Conservation (phyloP, 164 flowering plant species). For the Berberis vulgaris region DNA sequence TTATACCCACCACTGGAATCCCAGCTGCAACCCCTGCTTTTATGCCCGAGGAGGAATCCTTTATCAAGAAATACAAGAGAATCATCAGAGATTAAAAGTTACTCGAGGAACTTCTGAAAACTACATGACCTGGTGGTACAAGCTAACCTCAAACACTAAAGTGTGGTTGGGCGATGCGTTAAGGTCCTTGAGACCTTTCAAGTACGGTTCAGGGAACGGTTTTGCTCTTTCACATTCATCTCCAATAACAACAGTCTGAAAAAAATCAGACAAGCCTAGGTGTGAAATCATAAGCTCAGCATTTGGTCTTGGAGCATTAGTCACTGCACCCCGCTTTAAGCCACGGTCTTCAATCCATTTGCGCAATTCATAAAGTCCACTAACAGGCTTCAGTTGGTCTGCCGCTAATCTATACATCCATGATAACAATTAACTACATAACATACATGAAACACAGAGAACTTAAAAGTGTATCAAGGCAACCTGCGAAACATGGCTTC, state of each 20-base stretch:
- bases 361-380: constrained; percentile 54
- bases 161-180: constrained; percentile 68
- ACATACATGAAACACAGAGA: background rate
- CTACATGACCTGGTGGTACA: background rate
- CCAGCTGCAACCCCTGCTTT: constrained; percentile 96
- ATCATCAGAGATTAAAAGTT: background rate
- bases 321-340: constrained; percentile 88
- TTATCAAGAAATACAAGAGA: constrained; percentile 12
- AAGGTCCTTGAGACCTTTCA: constrained; percentile 64
- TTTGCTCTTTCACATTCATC: constrained; percentile 76
- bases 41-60: constrained; percentile 93
- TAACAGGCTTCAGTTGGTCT: constrained; percentile 52
- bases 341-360: constrained; percentile 89
- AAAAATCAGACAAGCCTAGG: constrained; percentile 69
- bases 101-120: background rate
- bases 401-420: constrained; percentile 49
- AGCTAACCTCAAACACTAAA: constrained; percentile 67
- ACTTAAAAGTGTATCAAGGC: background rate
- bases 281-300: constrained; percentile 70
- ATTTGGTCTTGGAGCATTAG: constrained; percentile 84
- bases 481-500: constrained; percentile 81
- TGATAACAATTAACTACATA: background rate
- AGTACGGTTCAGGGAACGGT: constrained; percentile 91
- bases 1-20: constrained; percentile 73
- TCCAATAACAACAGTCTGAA: constrained; percentile 50